phyloP scores from a whole-genome alignment of 306 rosid species.

The Inga oerstediana region DNA sequence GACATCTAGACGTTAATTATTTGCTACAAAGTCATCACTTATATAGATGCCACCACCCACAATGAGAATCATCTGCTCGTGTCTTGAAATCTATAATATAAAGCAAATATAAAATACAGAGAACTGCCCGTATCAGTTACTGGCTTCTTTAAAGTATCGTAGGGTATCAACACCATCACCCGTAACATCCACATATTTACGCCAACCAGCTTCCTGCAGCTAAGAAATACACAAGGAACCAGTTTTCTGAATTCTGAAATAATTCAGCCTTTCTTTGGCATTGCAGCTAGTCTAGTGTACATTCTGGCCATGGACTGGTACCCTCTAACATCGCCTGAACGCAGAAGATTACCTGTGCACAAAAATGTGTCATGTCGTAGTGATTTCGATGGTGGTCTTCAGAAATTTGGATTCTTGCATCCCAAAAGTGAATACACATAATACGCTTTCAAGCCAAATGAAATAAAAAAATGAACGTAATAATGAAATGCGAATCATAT shows the following conservation, averaged over 20 bases:
- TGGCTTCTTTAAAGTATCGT: slow-evolving; percentile 13
- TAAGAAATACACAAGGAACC: slow-evolving; percentile 28
- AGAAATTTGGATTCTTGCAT: too few species aligned
- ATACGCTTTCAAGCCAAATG: too few species aligned
- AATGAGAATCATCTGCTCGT: slow-evolving; percentile 8
- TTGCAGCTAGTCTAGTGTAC: slow-evolving; percentile 96
- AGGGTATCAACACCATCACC: slow-evolving; percentile 5
- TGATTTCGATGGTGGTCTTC: too few species aligned
- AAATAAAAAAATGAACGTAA: too few species aligned
- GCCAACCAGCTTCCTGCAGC: not conserved
- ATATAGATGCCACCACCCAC: slow-evolving; percentile 22
- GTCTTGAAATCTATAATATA: slow-evolving; percentile 34
- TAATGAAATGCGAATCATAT: too few species aligned
- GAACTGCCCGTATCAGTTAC: slow-evolving; percentile 17
- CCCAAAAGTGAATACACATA: too few species aligned
- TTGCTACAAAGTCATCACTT: slow-evolving; percentile 14
- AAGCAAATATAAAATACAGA: slow-evolving; percentile 28
- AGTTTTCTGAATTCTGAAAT: slow-evolving; percentile 16
- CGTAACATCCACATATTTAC: not conserved
- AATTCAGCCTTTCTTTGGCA: slow-evolving; percentile 94
- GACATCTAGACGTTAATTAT: not conserved
- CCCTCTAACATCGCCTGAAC: slow-evolving; percentile 88
- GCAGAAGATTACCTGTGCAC: slow-evolving; percentile 83
- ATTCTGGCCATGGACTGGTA: slow-evolving; percentile 95
- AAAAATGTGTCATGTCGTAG: not conserved